Percentiles rank a stretch among this genome's conserved stretches.
Conservation (phyloP, 495 filamentous ascomycete genomes). For the Neurospora intermedia region DNA sequence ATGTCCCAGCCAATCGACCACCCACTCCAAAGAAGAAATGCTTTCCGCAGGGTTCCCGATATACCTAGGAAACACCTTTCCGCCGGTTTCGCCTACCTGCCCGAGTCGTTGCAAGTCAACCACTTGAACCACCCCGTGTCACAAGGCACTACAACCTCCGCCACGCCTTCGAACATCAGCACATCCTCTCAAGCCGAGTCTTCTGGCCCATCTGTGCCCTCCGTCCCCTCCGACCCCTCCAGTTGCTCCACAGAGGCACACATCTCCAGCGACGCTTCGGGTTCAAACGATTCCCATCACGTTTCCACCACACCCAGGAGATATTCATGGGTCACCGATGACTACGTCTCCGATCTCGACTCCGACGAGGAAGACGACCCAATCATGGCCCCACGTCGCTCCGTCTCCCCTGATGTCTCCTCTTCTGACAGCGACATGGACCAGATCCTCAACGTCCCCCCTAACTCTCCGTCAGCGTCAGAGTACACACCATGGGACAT, state of each 20-base stretch:
- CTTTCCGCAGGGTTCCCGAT: background rate
- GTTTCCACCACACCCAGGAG: background rate
- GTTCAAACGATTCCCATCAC: background rate
- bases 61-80: background rate
- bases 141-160: background rate
- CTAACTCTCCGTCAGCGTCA: no score
- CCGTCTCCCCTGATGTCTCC: background rate
- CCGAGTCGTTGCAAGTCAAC: background rate
- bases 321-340: background rate
- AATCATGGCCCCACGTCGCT: background rate
- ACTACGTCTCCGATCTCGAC: background rate
- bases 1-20: background rate
- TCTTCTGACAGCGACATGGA: background rate
- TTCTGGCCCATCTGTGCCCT: background rate
- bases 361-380: background rate
- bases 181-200: background rate
- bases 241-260: background rate
- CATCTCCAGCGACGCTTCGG: background rate
- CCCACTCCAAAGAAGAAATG: background rate
- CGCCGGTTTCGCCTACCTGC: background rate
- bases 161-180: background rate
- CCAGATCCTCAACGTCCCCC: background rate
- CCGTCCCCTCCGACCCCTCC: background rate
- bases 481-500: no score
- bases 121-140: background rate